These are phyloP conservation scores for Tritrichomonas musculus DNA, from an alignment of 208 protist genomes.

Conservation along the genomic window DNA sequence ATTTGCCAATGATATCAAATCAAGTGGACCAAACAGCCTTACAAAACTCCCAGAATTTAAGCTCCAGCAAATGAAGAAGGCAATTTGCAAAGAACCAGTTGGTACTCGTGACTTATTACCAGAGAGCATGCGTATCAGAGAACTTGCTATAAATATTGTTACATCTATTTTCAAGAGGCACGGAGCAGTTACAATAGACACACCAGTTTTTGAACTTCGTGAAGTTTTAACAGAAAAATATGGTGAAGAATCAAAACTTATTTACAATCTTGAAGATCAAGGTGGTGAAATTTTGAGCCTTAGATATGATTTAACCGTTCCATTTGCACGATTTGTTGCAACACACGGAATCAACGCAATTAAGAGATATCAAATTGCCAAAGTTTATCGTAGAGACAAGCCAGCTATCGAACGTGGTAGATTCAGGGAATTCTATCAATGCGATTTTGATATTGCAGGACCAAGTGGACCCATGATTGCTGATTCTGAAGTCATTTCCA, in stretches of 20 bases:
- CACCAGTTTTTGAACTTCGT: slow-evolving; percentile 72
- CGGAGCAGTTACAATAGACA: slow-evolving; percentile 70
- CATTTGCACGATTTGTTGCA: slow-evolving; percentile 69
- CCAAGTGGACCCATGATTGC: slow-evolving; percentile 60
- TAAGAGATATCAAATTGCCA: slow-evolving; percentile 73
- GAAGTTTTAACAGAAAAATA: slow-evolving; percentile 73
- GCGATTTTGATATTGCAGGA: slow-evolving; percentile 75
- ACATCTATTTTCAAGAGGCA: slow-evolving; percentile 66
- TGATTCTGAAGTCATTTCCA: slow-evolving; percentile 64
- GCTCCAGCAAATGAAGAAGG: not conserved
- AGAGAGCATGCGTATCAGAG: slow-evolving; percentile 62
- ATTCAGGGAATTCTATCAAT: slow-evolving; percentile 79
- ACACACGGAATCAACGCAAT: slow-evolving; percentile 61
- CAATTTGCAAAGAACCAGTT: slow-evolving; percentile 48
- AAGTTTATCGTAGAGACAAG: slow-evolving; percentile 72
- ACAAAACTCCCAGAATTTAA: not conserved
- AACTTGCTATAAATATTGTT: slow-evolving; percentile 64
- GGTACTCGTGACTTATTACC: slow-evolving; percentile 67
- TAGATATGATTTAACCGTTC: slow-evolving; percentile 76
- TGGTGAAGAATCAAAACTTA: slow-evolving; percentile 75
- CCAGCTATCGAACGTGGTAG: slow-evolving; percentile 63
- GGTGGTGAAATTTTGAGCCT: slow-evolving; percentile 67
- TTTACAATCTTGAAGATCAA: slow-evolving; percentile 73
- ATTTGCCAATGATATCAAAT: not conserved
- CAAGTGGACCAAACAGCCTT: not conserved